Conservation (phyloP, 2,329 filamentous ascomycete species). For the Sporothrix schenckii region DNA sequence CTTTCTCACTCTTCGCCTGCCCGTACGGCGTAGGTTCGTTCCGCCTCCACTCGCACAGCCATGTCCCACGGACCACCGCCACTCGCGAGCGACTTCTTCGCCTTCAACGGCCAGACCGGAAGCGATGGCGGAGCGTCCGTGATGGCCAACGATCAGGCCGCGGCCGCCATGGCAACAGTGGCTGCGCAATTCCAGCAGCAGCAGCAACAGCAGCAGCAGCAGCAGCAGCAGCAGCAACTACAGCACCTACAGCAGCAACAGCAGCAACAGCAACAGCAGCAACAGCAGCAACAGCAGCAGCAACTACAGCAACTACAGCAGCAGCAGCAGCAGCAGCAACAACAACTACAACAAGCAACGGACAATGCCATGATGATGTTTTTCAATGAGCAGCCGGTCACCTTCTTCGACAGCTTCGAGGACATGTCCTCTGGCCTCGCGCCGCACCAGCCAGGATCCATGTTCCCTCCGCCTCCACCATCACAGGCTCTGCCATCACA, state of each 20-base stretch:
- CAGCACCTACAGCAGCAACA: conserved; percentile 7
- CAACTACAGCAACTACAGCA: neutral
- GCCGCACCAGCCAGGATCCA: conserved; percentile 6
- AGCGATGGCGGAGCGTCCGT: conserved; percentile 5
- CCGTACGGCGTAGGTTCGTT: too few species aligned
- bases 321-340: neutral
- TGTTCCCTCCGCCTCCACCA: conserved; percentile 23
- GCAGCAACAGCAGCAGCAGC: conserved; percentile 1
- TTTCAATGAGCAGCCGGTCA: conserved; percentile 49
- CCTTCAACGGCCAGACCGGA: conserved; percentile 26
- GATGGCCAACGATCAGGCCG: conserved; percentile 31
- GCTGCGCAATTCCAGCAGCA: conserved; percentile 9
- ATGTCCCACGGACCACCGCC: conserved; percentile 30
- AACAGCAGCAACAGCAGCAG: neutral
- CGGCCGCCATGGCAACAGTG: conserved; percentile 38
- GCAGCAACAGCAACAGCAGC: neutral
- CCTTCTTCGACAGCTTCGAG: conserved; percentile 35
- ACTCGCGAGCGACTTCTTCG: conserved; percentile 34
- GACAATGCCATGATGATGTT: conserved; percentile 49
- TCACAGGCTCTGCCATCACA: neutral
- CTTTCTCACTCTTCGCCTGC: neutral
- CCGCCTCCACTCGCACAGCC: neutral
- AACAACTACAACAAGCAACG: conserved; percentile 10
- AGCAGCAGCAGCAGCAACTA: neutral
- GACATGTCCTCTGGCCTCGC: conserved; percentile 13